phyloP scores from a whole-genome alignment of 2,329 filamentous ascomycete genomes.

The Drechslera avenae region DNA sequence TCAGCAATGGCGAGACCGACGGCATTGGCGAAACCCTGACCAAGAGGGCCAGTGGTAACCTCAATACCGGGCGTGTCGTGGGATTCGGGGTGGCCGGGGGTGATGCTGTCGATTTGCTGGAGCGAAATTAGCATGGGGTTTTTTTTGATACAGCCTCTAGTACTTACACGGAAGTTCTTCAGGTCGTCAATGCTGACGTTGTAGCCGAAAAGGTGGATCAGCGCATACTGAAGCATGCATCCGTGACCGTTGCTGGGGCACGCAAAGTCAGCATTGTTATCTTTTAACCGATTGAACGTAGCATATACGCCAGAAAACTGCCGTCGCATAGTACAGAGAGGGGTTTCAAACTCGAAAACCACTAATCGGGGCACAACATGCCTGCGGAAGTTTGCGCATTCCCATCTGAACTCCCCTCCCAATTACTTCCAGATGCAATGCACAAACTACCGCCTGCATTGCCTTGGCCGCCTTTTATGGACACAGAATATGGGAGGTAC shows the following conservation, averaged over 20 bases:
- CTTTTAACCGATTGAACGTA: neutral
- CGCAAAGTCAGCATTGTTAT: neutral
- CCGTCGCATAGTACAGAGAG: neutral
- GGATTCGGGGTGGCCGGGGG: conserved; percentile 93
- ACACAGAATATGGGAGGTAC: conserved; percentile 49
- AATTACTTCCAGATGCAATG: conserved; percentile 3
- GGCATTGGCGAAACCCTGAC: conserved; percentile 95
- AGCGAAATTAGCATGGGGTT: conserved; percentile 20
- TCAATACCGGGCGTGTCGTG: conserved; percentile 97
- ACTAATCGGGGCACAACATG: neutral
- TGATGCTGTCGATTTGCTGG: conserved; percentile 75
- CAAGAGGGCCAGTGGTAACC: conserved; percentile 96
- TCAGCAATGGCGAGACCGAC: conserved; percentile 98
- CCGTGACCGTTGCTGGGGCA: conserved; percentile 88
- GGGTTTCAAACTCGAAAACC: neutral
- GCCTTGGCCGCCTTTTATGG: neutral
- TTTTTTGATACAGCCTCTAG: conserved; percentile 57
- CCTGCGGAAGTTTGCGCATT: conserved; percentile 24
- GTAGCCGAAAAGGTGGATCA: conserved; percentile 97
- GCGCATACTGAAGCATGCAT: conserved; percentile 99
- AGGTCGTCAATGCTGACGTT: conserved; percentile 84
- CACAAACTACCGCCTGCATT: neutral
- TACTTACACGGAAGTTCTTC: conserved; percentile 91
- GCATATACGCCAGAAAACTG: neutral
- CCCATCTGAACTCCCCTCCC: neutral